These are phyloP conservation scores for Annona squamosa DNA, from an alignment of 164 flowering plant genomes.

Conservation along the genomic window DNA sequence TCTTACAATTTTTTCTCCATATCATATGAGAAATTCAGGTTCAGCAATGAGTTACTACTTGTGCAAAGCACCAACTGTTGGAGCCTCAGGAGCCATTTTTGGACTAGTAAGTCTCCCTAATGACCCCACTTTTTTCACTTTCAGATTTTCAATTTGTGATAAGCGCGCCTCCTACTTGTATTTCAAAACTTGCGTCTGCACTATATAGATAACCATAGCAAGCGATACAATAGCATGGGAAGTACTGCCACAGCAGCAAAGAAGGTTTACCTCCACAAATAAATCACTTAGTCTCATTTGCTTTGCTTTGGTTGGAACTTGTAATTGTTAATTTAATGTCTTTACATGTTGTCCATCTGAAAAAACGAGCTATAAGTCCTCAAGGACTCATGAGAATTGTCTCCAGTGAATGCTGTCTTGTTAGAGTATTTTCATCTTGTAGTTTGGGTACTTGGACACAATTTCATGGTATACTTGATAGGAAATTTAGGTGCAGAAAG, in stretches of 20 bases:
- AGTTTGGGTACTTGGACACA: not conserved
- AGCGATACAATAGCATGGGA: no score
- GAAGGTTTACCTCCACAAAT: no score
- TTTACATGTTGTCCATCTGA: not conserved
- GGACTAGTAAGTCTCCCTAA: conserved; percentile 57
- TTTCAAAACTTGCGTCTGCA: not conserved
- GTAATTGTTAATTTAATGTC: not conserved
- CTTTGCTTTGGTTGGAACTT: not conserved
- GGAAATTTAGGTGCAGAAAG: not conserved
- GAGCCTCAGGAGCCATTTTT: conserved; percentile 96
- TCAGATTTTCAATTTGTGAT: no score
- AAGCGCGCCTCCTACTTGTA: not conserved
- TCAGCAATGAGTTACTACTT: conserved; percentile 72
- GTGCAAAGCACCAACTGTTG: conserved; percentile 69
- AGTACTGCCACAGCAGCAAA: no score
- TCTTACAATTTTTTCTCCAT: conserved; percentile 15
- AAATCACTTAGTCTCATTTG: no score
- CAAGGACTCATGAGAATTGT: not conserved
- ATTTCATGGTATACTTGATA: not conserved
- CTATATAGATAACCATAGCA: no score
- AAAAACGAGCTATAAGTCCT: not conserved
- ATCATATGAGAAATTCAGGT: conserved; percentile 41
- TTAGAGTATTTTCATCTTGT: not conserved
- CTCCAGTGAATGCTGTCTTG: not conserved
- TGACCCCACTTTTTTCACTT: not conserved